A percentile compares a stretch with the other conserved stretches of the same genome.
Evolutionary conservation across 306 rosid genomes (phyloP).

Genomic region (Parietaria judaica): DNA sequence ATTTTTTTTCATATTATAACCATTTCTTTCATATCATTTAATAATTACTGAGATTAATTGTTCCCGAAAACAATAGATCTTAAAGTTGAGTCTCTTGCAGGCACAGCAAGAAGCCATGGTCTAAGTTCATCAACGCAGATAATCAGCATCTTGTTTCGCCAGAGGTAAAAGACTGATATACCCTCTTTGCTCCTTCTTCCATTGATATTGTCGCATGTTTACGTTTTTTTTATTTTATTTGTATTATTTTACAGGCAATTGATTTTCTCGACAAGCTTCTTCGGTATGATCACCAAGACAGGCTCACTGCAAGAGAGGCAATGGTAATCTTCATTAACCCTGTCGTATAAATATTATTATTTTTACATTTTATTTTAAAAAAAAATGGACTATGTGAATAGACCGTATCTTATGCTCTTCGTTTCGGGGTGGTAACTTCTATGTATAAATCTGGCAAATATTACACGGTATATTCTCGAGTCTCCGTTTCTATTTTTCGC

Average conservation of each 20-base stretch:
- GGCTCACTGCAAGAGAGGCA: conserved; percentile 95
- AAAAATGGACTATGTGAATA: neutral
- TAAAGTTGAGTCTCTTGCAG: conserved; percentile 39
- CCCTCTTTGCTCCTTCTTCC: neutral
- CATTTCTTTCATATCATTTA: too few species aligned
- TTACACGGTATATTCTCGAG: too few species aligned
- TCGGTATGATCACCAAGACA: conserved; percentile 91
- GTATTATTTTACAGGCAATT: conserved; percentile 62
- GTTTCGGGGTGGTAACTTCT: neutral
- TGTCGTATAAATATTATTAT: neutral
- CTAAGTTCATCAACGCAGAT: conserved; percentile 83
- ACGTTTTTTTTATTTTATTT: conserved; percentile 4
- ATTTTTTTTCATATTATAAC: conserved; percentile 12
- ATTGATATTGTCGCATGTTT: neutral
- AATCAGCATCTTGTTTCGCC: conserved; percentile 96
- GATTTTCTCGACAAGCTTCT: conserved; percentile 98
- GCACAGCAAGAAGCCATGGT: conserved; percentile 98
- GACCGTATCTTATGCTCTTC: neutral
- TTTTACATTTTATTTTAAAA: neutral
- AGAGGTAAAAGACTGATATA: conserved; percentile 46
- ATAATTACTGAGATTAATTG: neutral
- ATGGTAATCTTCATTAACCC: conserved; percentile 47
- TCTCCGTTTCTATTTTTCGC: too few species aligned
- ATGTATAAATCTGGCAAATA: too few species aligned
- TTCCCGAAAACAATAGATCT: neutral